Evolutionary conservation across 73 alveolate genomes (phyloP).

Genomic region (Uronychia setigera): DNA sequence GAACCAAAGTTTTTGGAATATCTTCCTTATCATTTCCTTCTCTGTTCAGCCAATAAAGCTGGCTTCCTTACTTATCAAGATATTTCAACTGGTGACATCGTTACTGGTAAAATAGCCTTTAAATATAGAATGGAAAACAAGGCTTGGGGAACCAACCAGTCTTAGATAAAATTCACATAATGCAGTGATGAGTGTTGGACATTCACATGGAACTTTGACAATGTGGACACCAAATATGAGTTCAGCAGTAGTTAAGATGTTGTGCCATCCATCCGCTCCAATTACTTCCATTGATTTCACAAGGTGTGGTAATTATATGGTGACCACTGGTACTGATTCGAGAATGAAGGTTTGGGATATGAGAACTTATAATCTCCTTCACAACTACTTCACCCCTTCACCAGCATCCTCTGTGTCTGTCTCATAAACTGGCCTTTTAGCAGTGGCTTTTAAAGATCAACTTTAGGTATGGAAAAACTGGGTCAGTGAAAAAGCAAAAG

Average conservation of each 20-base stretch:
- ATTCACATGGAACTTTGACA: slow-evolving; percentile 88
- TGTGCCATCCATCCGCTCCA: slow-evolving; percentile 95
- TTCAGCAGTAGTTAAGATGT: slow-evolving; percentile 85
- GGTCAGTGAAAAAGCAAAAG: slow-evolving; percentile 78
- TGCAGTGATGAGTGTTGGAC: slow-evolving; percentile 92
- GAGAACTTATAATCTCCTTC: slow-evolving; percentile 74
- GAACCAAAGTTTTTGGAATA: slow-evolving; percentile 87
- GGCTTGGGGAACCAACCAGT: slow-evolving; percentile 74
- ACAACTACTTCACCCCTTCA: slow-evolving; percentile 81
- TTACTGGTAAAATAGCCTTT: slow-evolving; percentile 23
- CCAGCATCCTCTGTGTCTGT: slow-evolving; percentile 69
- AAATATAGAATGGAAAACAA: slow-evolving; percentile 64
- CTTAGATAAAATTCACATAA: slow-evolving; percentile 81
- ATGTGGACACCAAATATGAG: slow-evolving; percentile 98
- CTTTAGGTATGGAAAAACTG: slow-evolving; percentile 92
- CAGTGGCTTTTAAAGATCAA: slow-evolving; percentile 77
- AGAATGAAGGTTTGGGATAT: slow-evolving; percentile 93
- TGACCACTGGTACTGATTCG: slow-evolving; percentile 95
- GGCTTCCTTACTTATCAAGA: slow-evolving; percentile 91
- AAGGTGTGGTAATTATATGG: slow-evolving; percentile 85
- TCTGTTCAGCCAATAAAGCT: slow-evolving; percentile 80
- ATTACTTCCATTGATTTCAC: slow-evolving; percentile 74
- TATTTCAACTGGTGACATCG: slow-evolving; percentile 89
- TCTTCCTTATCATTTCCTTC: slow-evolving; percentile 93
- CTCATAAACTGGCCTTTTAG: slow-evolving; percentile 85